These are phyloP conservation scores for Calonectria hawksworthii DNA, from an alignment of 2,329 filamentous ascomycete genomes.

Conservation along the genomic window DNA sequence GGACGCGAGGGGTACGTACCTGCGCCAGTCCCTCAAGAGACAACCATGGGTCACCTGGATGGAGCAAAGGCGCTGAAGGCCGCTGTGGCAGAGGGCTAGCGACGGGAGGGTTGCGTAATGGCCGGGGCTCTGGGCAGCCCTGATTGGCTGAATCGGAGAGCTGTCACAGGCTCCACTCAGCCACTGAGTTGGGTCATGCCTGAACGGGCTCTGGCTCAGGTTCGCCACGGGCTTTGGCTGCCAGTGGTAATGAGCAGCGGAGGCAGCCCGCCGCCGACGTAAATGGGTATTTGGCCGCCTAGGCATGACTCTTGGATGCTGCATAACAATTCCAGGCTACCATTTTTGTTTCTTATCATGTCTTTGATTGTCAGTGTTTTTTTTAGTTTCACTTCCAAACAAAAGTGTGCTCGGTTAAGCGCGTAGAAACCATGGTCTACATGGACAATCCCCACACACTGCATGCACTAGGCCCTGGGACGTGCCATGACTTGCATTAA, in stretches of 20 bases:
- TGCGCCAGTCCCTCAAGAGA: neutral
- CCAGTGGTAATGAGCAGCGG: neutral
- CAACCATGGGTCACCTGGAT: constrained; percentile 18
- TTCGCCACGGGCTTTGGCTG: constrained; percentile 8
- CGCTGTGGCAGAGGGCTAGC: neutral
- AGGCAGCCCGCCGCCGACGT: constrained; percentile 28
- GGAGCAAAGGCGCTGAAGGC: neutral
- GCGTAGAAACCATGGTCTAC: neutral
- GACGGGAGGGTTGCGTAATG: constrained; percentile 28
- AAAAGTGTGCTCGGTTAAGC: neutral
- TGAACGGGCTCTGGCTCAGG: constrained; percentile 1
- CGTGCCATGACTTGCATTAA: constrained; percentile 7
- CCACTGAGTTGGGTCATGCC: constrained; percentile 35
- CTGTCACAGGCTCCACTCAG: constrained; percentile 22
- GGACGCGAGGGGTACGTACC: constrained; percentile 10
- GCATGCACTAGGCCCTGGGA: neutral
- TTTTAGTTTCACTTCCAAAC: neutral
- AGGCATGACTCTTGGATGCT: neutral
- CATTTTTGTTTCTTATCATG: neutral
- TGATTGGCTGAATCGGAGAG: constrained; percentile 3
- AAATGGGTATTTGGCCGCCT: neutral
- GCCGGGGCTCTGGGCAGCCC: neutral
- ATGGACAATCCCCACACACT: neutral
- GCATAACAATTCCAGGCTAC: neutral
- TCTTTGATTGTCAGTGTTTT: neutral